phyloP scores from a whole-genome alignment of 2,329 filamentous ascomycete species.

The Endoconidiophora polonica region DNA sequence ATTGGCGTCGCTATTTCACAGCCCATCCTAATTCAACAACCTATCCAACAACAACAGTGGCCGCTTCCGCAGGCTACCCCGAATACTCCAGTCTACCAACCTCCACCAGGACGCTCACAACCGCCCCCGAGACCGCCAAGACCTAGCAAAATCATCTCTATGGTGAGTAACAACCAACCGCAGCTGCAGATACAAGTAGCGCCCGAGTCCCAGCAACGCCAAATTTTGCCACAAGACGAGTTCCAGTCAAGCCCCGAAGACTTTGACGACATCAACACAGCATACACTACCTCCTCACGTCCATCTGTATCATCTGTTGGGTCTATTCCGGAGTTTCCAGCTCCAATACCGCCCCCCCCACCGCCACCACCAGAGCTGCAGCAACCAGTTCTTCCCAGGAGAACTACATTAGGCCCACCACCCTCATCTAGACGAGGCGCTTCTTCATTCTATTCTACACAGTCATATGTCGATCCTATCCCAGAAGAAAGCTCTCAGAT shows the following conservation, averaged over 20 bases:
- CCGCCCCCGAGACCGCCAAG: conserved; percentile 43
- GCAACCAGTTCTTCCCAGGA: conserved; percentile 26
- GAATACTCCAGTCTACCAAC: conserved; percentile 29
- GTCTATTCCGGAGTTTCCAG: conserved; percentile 42
- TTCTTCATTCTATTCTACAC: conserved; percentile 48
- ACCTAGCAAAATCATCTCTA: conserved; percentile 30
- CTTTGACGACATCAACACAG: conserved; percentile 25
- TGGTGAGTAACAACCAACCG: conserved; percentile 37
- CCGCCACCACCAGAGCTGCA: conserved; percentile 9
- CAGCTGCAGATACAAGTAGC: conserved; percentile 30
- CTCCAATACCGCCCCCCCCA: conserved; percentile 16
- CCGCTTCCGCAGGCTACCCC: conserved; percentile 19
- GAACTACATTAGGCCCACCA: conserved; percentile 40
- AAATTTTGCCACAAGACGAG: conserved; percentile 20
- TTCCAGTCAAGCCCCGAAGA: conserved; percentile 21
- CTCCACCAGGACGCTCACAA: conserved; percentile 30
- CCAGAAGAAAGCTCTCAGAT: conserved; percentile 47
- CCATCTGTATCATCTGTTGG: conserved; percentile 37
- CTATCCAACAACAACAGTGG: conserved; percentile 30
- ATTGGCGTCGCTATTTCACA: conserved; percentile 32
- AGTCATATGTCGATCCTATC: conserved; percentile 57
- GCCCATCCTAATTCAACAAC: conserved; percentile 35
- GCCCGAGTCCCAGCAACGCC: conserved; percentile 7
- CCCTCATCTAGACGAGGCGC: conserved; percentile 42
- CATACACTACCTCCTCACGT: conserved; percentile 31